Conservation (phyloP, 495 filamentous ascomycete species). For the Aspergillus incahuasiensis region DNA sequence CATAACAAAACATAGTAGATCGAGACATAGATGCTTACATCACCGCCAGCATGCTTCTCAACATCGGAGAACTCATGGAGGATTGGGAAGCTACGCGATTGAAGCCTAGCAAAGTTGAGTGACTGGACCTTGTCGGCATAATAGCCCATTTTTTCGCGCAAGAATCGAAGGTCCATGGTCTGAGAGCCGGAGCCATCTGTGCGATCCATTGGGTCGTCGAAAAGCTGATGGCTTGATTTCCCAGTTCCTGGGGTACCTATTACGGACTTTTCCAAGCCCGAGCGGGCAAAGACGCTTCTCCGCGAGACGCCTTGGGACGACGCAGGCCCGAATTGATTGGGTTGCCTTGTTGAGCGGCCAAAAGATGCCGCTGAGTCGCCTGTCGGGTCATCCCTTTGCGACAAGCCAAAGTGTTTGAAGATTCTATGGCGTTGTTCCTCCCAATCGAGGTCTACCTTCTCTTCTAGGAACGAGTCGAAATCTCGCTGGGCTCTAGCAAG, state of each 20-base stretch:
- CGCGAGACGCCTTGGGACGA: conserved; percentile 34
- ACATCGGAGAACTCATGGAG: conserved; percentile 67
- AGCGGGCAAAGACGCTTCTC: conserved; percentile 66
- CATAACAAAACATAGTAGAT: neutral
- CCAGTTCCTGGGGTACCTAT: conserved; percentile 70
- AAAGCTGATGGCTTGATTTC: conserved; percentile 49
- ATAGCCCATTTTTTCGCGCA: conserved; percentile 73
- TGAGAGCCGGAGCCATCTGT: conserved; percentile 33
- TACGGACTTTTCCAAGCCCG: conserved; percentile 70
- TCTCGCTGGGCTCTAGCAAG: conserved; percentile 79
- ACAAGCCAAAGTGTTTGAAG: conserved; percentile 93
- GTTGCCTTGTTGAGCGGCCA: conserved; percentile 51
- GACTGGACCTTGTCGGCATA: conserved; percentile 71
- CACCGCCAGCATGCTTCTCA: conserved; percentile 61
- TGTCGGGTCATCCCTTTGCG: conserved; percentile 50
- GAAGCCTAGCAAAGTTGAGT: conserved; percentile 68
- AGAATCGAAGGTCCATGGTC: conserved; percentile 63
- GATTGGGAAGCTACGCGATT: conserved; percentile 59
- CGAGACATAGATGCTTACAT: conserved; percentile 38
- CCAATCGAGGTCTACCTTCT: conserved; percentile 93
- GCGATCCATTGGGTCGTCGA: conserved; percentile 63
- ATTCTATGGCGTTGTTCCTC: conserved; percentile 86
- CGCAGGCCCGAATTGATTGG: conserved; percentile 28
- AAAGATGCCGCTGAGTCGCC: conserved; percentile 50
- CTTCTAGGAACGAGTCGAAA: conserved; percentile 89